Conservation (phyloP, 2,329 filamentous ascomycete genomes). For the Acephala macrosclerotiorum region DNA sequence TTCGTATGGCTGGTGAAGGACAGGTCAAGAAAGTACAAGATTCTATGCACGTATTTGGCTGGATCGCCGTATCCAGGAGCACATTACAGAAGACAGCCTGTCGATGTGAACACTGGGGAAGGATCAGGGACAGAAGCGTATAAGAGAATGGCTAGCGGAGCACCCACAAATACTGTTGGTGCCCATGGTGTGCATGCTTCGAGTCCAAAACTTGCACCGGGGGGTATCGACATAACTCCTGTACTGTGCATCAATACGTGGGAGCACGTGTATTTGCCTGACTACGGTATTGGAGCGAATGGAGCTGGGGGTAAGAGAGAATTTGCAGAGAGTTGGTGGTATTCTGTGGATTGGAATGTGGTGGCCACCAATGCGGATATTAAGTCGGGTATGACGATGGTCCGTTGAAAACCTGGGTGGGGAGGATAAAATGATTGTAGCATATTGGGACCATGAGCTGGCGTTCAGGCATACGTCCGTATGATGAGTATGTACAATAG, state of each 20-base stretch:
- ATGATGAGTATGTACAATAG: slow-evolving; percentile 11
- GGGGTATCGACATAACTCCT: slow-evolving; percentile 74
- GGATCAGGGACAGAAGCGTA: slow-evolving; percentile 49
- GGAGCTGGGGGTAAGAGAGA: slow-evolving; percentile 76
- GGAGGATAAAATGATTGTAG: slow-evolving; percentile 25
- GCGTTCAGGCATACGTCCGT: slow-evolving; percentile 22
- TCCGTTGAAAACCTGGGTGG: slow-evolving; percentile 3
- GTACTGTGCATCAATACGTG: slow-evolving; percentile 94
- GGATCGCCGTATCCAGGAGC: slow-evolving; percentile 88
- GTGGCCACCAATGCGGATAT: slow-evolving; percentile 55
- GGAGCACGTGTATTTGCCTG: slow-evolving; percentile 90
- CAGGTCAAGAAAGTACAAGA: slow-evolving; percentile 58
- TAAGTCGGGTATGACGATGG: background rate
- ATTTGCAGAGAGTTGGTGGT: slow-evolving; percentile 87
- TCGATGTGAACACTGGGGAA: slow-evolving; percentile 74
- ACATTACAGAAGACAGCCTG: slow-evolving; percentile 72
- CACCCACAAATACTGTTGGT: slow-evolving; percentile 45
- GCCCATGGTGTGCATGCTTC: slow-evolving; percentile 40
- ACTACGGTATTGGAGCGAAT: slow-evolving; percentile 68
- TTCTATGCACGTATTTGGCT: slow-evolving; percentile 90
- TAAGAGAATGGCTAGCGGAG: slow-evolving; percentile 43
- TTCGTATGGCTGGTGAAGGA: slow-evolving; percentile 90
- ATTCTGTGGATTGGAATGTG: slow-evolving; percentile 82
- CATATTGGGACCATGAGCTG: slow-evolving; percentile 31
- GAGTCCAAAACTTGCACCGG: slow-evolving; percentile 59